These are phyloP conservation scores for Wickerhamomyces sp. DNA, from an alignment of 1,139 yeast species.

Conservation along the genomic window DNA sequence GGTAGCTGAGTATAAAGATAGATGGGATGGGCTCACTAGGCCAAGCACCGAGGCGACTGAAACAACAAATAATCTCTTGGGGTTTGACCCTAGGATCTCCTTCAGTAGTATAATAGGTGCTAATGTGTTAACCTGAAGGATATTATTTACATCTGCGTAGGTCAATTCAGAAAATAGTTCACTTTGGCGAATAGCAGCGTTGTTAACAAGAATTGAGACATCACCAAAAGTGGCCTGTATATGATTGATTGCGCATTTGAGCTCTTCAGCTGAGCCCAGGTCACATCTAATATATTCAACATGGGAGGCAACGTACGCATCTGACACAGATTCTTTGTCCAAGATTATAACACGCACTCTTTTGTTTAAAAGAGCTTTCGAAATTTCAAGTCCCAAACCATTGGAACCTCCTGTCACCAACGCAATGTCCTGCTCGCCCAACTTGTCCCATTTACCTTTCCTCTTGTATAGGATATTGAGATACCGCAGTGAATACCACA, in stretches of 20 bases:
- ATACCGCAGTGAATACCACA: not conserved
- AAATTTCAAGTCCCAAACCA: constrained; percentile 53
- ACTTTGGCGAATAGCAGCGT: constrained; percentile 66
- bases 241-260: constrained; percentile 27
- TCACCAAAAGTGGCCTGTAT: constrained; percentile 29
- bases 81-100: constrained; percentile 30
- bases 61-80: constrained; percentile 45
- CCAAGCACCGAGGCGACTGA: constrained; percentile 70
- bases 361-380: constrained; percentile 29
- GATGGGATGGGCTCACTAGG: constrained; percentile 60
- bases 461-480: constrained; percentile 10
- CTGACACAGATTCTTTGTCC: constrained; percentile 39
- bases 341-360: constrained; percentile 39
- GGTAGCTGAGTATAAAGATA: constrained; percentile 60
- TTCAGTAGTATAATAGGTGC: constrained; percentile 51
- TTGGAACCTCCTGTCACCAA: constrained; percentile 62
- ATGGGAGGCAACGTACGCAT: constrained; percentile 8
- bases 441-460: constrained; percentile 16
- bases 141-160: constrained; percentile 28
- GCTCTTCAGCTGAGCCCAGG: constrained; percentile 34
- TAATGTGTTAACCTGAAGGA: constrained; percentile 52
- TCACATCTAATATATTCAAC: constrained; percentile 43
- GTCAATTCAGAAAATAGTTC: constrained; percentile 36
- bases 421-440: constrained; percentile 29
- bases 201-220: constrained; percentile 58